phyloP scores from a whole-genome alignment of 1,139 yeast species.

The Kodamaea anthophila region DNA sequence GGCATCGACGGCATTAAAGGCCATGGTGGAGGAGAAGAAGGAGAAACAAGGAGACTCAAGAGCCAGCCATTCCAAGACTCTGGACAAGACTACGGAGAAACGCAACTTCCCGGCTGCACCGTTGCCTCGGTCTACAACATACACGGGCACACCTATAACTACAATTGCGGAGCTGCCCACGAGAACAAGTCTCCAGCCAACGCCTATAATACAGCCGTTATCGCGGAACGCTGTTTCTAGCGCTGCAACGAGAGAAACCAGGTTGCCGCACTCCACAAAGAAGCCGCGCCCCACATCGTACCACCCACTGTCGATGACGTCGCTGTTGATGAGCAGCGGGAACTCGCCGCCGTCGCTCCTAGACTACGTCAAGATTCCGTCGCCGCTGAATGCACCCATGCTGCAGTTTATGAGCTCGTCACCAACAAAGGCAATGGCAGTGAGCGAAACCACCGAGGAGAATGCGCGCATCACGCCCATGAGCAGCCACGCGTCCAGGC shows the following conservation, averaged over 20 bases:
- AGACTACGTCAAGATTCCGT: constrained; percentile 30
- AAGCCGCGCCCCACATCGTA: constrained; percentile 78
- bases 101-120: constrained; percentile 15
- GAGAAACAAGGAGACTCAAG: constrained; percentile 11
- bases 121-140: constrained; percentile 37
- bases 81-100: constrained; percentile 7
- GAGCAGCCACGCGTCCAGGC: constrained; percentile 18
- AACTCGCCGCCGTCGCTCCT: constrained; percentile 14
- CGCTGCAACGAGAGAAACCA: constrained; percentile 8
- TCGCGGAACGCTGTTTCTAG: not conserved
- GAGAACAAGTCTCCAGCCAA: constrained; percentile 11
- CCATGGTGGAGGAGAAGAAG: constrained; percentile 51
- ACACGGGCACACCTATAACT: constrained; percentile 28
- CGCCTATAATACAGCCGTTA: constrained; percentile 3
- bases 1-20: constrained; percentile 62
- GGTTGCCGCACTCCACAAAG: constrained; percentile 40
- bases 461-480: constrained; percentile 4
- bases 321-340: constrained; percentile 22
- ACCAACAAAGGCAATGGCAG: constrained; percentile 26
- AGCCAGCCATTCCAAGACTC: too few species aligned
- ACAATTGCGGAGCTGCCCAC: constrained; percentile 41
- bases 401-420: constrained; percentile 35
- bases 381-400: constrained; percentile 26
- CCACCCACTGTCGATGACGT: constrained; percentile 54
- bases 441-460: constrained; percentile 13